These are phyloP conservation scores for Ascoidea tarda DNA, from an alignment of 805 yeast species.

Conservation along the genomic window DNA sequence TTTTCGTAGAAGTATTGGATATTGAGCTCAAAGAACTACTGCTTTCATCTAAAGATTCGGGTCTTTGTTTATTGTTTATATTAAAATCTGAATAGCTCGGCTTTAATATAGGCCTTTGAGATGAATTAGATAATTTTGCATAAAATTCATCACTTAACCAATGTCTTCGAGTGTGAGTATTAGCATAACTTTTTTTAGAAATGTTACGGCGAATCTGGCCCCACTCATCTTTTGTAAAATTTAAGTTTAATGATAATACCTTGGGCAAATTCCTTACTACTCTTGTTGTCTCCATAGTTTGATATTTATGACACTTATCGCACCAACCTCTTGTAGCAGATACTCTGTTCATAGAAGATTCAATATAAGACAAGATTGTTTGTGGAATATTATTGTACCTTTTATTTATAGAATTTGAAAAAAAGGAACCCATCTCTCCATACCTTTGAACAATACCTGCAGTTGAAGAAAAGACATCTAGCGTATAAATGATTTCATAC, in stretches of 20 bases:
- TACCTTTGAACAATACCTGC: neutral
- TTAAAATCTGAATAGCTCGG: slow-evolving; percentile 16
- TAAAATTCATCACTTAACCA: slow-evolving; percentile 57
- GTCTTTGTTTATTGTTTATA: slow-evolving; percentile 3
- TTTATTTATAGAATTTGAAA: neutral
- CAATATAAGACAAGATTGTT: slow-evolving; percentile 41
- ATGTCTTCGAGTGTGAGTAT: slow-evolving; percentile 19
- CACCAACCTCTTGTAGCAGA: slow-evolving; percentile 38
- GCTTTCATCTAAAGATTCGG: neutral
- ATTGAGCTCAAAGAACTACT: neutral
- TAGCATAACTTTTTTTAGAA: slow-evolving; percentile 4
- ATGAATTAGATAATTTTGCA: slow-evolving; percentile 21
- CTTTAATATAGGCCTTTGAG: slow-evolving; percentile 23
- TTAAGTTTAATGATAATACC: slow-evolving; percentile 45
- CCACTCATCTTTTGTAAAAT: slow-evolving; percentile 40
- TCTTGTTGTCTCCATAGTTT: slow-evolving; percentile 37
- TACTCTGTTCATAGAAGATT: slow-evolving; percentile 40
- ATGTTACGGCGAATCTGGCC: slow-evolving; percentile 25
- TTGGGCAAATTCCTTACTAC: slow-evolving; percentile 47
- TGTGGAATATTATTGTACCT: slow-evolving; percentile 1
- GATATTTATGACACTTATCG: slow-evolving; percentile 35
- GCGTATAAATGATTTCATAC: slow-evolving; percentile 21
- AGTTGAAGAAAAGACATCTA: slow-evolving; percentile 28
- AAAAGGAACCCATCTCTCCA: neutral
- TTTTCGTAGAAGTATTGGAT: neutral